Base-by-base conservation (phyloP, 1,284 basidiomycete species). In the Trametes hirsuta region DNA sequence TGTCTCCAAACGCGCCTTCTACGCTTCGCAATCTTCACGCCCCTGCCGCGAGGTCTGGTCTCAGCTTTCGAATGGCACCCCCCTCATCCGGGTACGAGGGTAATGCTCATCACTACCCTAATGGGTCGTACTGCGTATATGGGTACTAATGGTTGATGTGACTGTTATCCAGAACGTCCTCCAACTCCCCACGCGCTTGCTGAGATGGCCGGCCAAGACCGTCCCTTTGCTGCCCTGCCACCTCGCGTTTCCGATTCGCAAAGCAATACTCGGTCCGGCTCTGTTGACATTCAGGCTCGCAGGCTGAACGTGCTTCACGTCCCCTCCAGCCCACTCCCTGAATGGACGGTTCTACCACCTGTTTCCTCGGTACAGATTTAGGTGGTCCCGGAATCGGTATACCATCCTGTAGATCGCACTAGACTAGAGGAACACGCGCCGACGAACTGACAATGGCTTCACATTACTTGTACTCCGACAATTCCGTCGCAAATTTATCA, bases 251-350 rank as follows among this genome's bases (percentile, higher is more conserved):
- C 46, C 9, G 6, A n/a, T 30, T 0, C 8, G 10, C 8, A 18
- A 1, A 25, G 22, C 15, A 15, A 3, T 24, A 9, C 21, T 25
- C 8, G 4, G 9, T 3, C n/a, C 35, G 3, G 53, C 22, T 0
- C 39, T 22, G 18, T 39, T 14, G 53, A 51, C n/a, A 22, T 57
- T 5, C 22, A 10, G n/a, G 4, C 35, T 10, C 44, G 47, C n/a
- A 18, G 37, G 10, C 56, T 21, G 2, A 21, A 47, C 8, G 15
- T 42, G 0, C 12, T 56, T 4, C 45, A 49, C 9, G 15, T 63
- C 1, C 57, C 61, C 9, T 56, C 61, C 8, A 63, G 57, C 10
- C 61, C 61, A 1, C 50, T 63, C 9, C 61, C 57, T 3, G 53
- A 47, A 2, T 63, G 61, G 57, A 47, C 51, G 6, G 46, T 21